Evolutionary conservation across 1,139 yeast genomes (phyloP), one percentile per base, ranked within the genome.

Genomic region (Yamadazyma triangularis): DNA sequence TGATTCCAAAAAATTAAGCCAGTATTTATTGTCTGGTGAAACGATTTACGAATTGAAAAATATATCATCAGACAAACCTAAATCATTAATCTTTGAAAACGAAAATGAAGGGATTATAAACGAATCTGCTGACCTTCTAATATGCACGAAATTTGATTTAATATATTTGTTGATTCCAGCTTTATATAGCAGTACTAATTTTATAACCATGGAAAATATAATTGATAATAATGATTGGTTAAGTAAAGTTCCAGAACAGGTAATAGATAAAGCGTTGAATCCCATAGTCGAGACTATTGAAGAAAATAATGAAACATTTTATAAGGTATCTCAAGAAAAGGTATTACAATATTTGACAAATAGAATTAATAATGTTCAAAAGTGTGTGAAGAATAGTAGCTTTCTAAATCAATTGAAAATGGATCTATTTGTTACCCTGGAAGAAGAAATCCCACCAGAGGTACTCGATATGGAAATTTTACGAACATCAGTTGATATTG

Each of bases 251-350:
- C 57, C 66, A 0, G 48, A 50, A 23, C 29, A 24, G 1, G 15
- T 50, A 6, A 41, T 65, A 6, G 35, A 41, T 15, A 26, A 28
- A 0, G 44, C 58, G 2, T 41, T 78, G 22, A 43, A 40, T 1
- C 32, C 36, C 5, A 54, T 77, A 2, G 68, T 77, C 39, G 80
- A 76, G 11, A 44, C 46, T 0, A 53, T 75, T 2, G 57, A 49
- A 15, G 79, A 76, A 41, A 67, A 61, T 26, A 77, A 60, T 9
- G 79, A 72, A 28, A 32, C 29, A 1, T 79, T 72, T 45, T 77
- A 64, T 48, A 72, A 67, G 42, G 60, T 68, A 13, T 59, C 70
- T 4, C 30, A 45, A 3, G 44, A 41, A 0, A 68, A 61, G 35
- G 56, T 68, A 1, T 32, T 59, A 3, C 39, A 36, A 1, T 64